Evolutionary conservation across 2,329 filamentous ascomycete genomes (phyloP), one percentile per base, ranked within the genome.

Genomic region (Tolypocladium cylindrosporum): DNA sequence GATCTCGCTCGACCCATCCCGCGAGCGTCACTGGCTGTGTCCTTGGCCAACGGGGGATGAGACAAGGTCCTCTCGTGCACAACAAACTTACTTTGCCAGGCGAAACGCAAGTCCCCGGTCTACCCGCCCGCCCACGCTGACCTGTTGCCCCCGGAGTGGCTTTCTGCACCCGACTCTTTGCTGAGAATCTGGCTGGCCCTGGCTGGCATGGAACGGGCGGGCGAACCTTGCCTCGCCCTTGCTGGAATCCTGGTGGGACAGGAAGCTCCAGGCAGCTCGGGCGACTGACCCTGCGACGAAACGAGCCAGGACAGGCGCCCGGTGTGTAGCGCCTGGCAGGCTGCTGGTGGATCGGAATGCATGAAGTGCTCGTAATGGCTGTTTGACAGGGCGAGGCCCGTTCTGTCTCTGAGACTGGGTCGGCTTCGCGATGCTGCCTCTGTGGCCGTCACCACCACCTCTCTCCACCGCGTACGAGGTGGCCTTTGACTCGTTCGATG

Each of bases 321-420:
- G 21, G 53, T 4, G 48, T 34, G 24, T 50, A n/a, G 41, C 48
- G 27, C 16, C 31, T 21, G 34, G n/a, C 48, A 34, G 41, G 40
- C 34, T 58, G 55, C 42, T 42, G 55, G 57, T 55, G 54, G 62
- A 63, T 62, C 62, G 67, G 66, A 69, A 69, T 71, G 70, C 68
- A 72, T 71, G 61, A 72, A 69, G 6, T 1, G 6, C 27, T 31
- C 27, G 68, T 69, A 67, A 69, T 68, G 61, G 27, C 21, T 27
- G 48, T 51, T 36, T 51, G 16, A 27, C 16, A 10, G 45, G 19
- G 45, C 45, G 45, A 50, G 21, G 24, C 37, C 37, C 36, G 52
- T 54, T 54, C 61, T 67, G 62, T 62, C 62, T 60, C 61, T 57
- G 56, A 62, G 59, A 61, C 62, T 57, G 42, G 27, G 39, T 42